Conservation (phyloP, 768 basidiomycete genomes). For the Rubroboletus pulcherrimus region DNA sequence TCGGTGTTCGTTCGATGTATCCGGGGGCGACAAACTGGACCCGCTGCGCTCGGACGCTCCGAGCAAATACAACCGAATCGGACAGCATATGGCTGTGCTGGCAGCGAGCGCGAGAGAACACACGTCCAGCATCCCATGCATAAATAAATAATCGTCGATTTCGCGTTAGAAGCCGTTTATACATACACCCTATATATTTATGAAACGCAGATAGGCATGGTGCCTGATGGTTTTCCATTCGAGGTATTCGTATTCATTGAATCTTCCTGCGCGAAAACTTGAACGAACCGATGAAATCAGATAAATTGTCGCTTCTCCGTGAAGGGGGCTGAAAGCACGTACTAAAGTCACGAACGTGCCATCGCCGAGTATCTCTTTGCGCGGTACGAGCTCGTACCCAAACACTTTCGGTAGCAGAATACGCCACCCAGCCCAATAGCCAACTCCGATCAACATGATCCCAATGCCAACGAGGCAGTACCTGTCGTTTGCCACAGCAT, state of each 20-base stretch:
- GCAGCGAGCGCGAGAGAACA: no score
- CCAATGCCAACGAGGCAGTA: constrained; percentile 54
- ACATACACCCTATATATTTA: no score
- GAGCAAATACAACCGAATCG: neutral
- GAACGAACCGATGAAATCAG: neutral
- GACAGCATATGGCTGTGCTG: neutral
- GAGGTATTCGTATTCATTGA: neutral
- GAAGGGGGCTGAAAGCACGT: constrained; percentile 11
- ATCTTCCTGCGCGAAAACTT: constrained; percentile 11
- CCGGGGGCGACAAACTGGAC: neutral
- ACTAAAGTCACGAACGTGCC: constrained; percentile 55
- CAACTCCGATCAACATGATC: constrained; percentile 41
- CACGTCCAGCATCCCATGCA: no score
- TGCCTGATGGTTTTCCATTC: no score
- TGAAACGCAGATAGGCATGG: no score
- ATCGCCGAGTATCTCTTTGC: constrained; percentile 46
- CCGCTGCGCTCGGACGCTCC: neutral
- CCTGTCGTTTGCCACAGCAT: constrained; percentile 20
- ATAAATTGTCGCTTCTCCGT: no score
- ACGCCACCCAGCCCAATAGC: constrained; percentile 56
- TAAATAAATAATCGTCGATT: no score
- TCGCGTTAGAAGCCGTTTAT: no score
- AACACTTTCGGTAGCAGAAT: constrained; percentile 46
- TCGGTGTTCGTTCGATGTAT: neutral
- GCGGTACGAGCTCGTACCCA: constrained; percentile 44